These are phyloP conservation scores for Firmiana major DNA, from an alignment of 345 rosid genomes.

Conservation along the genomic window DNA sequence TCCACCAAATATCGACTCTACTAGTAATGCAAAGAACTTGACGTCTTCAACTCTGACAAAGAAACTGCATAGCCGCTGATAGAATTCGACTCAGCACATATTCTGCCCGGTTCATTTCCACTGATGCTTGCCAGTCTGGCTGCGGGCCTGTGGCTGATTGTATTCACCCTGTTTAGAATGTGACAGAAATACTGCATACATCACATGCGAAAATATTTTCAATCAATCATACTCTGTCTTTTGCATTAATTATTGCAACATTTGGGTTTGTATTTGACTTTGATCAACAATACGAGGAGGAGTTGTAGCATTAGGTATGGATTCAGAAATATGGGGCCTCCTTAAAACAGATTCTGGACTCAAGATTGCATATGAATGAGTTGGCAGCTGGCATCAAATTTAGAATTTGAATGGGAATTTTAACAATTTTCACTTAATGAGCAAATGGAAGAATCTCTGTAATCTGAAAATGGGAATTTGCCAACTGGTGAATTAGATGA, in stretches of 20 bases:
- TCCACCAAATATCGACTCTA: background rate
- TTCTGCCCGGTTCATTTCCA: background rate
- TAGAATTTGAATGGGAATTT: background rate
- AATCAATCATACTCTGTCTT: background rate
- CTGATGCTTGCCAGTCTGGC: background rate
- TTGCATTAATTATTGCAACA: background rate
- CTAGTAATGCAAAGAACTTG: background rate
- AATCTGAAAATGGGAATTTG: background rate
- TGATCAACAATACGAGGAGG: background rate
- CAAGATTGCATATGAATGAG: background rate
- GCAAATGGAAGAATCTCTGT: background rate
- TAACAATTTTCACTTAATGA: background rate
- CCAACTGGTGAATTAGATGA: background rate
- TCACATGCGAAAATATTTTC: background rate
- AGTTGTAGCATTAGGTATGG: background rate
- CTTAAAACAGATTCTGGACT: background rate
- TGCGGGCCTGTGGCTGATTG: background rate
- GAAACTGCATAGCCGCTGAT: background rate
- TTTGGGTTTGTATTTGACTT: background rate
- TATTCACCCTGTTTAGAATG: background rate
- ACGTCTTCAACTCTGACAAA: background rate
- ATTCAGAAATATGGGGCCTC: background rate
- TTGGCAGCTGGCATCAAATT: background rate
- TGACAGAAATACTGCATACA: background rate
- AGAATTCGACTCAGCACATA: background rate